Evolutionary conservation across 2,329 filamentous ascomycete genomes (phyloP).

Genomic region (Colletotrichum echinochloae): DNA sequence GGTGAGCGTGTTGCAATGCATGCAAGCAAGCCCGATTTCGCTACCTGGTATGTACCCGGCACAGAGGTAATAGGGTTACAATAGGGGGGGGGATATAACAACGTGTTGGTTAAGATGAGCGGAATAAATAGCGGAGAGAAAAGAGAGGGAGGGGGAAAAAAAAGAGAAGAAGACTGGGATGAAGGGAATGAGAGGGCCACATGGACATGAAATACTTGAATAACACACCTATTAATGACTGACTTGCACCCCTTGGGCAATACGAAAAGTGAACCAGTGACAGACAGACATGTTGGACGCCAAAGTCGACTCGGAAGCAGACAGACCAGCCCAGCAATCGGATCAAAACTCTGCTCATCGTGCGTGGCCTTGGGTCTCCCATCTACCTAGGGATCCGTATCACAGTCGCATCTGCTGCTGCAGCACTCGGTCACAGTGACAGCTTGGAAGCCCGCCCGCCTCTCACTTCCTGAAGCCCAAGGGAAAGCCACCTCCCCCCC

Average conservation of each 20-base stretch:
- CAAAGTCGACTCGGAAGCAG: background rate
- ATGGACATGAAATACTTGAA: slow-evolving; percentile 14
- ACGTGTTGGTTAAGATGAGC: slow-evolving; percentile 29
- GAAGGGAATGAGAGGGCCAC: slow-evolving; percentile 8
- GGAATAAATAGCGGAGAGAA: slow-evolving; percentile 32
- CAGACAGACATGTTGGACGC: slow-evolving; percentile 8
- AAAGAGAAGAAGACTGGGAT: slow-evolving; percentile 2
- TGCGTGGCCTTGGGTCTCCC: background rate
- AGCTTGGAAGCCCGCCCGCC: background rate
- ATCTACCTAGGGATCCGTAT: background rate
- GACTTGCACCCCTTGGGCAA: background rate
- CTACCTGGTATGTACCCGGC: background rate
- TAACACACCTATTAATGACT: background rate
- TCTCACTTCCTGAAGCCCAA: slow-evolving; percentile 2
- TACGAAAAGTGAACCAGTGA: background rate
- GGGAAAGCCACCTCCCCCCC: slow-evolving; percentile 1
- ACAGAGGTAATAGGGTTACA: background rate
- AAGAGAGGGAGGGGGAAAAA: slow-evolving; percentile 13
- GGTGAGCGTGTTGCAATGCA: background rate
- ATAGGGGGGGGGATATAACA: background rate
- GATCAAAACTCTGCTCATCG: slow-evolving; percentile 1
- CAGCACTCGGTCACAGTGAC: slow-evolving; percentile 13
- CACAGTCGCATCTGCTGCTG: slow-evolving; percentile 24
- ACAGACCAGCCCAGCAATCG: slow-evolving; percentile 22
- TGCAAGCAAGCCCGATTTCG: background rate